Conservation (phyloP, 164 flowering plant genomes). For the Saururus chinensis region DNA sequence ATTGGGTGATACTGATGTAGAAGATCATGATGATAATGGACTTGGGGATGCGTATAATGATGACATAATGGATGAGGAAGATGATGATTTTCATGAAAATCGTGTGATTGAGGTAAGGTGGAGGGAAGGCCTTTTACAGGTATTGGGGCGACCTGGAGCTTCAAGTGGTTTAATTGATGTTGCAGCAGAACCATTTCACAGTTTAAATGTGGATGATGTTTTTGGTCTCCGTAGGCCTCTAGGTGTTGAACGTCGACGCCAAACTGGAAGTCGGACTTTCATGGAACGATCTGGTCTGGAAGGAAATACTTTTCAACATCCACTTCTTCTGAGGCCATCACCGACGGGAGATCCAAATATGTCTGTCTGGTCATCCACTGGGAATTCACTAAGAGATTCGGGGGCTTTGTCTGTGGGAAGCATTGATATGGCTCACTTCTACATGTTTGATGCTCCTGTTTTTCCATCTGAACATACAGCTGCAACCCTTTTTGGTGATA, state of each 20-base stretch:
- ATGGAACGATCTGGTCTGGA: conserved; percentile 57
- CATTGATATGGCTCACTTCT: conserved; percentile 58
- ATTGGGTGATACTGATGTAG: conserved; percentile 87
- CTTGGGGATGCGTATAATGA: conserved; percentile 83
- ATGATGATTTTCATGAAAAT: conserved; percentile 85
- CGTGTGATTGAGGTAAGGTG: conserved; percentile 84
- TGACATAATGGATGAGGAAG: conserved; percentile 83
- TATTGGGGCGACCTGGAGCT: conserved; percentile 74
- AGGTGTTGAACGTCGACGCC: conserved; percentile 76
- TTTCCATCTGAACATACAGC: conserved; percentile 60
- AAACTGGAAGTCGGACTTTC: conserved; percentile 39
- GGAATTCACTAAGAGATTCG: conserved; percentile 46
- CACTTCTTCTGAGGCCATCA: conserved; percentile 71
- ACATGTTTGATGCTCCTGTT: conserved; percentile 85
- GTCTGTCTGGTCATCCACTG: conserved; percentile 56
- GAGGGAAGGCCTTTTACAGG: conserved; percentile 88
- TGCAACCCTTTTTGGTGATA: conserved; percentile 51
- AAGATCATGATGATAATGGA: conserved; percentile 89
- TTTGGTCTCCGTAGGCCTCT: conserved; percentile 68
- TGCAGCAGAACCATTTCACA: conserved; percentile 79
- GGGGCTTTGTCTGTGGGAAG: conserved; percentile 55
- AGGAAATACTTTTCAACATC: conserved; percentile 75
- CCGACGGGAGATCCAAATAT: conserved; percentile 42
- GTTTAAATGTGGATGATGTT: conserved; percentile 84
- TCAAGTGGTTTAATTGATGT: conserved; percentile 66